Base-by-base conservation (phyloP, 805 yeast species). In the Suhomyces vadensis region DNA sequence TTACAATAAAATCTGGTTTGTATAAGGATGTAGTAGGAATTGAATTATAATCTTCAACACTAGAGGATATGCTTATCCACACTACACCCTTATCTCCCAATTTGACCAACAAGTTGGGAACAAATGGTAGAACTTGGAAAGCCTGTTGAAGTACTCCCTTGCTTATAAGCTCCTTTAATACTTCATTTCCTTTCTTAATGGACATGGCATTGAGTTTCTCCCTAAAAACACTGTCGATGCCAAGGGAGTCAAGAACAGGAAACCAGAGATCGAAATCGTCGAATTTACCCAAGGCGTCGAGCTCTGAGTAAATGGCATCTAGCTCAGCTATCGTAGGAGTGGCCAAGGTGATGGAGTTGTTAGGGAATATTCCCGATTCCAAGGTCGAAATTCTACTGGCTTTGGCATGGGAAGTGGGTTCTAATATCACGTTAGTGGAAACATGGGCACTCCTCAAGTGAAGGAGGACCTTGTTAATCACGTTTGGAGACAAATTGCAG, bases 401-500 rank as follows among this genome's bases (percentile, higher is more conserved):
- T 56, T 88, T 89, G 2, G 79, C 72, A 1, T 68, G 71, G 1
- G 94, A 83, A 0, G 96, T 89, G 3, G 97, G 96, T 51, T 89
- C 97, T 46, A 83, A 71, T 1, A 85, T 66, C 2, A 75, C 69
- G 7, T 58, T 62, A 8, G 67, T 62, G 29, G 48, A 56, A 22
- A 42, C 42, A 1, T 49, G 33, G 24, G 38, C 13, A 10, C 35
- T 27, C 8, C 31, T 40, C 0, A 63, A 42, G 16, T 51, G 47
- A 5, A 56, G 54, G 14, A 76, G 41, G 0, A 83, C 64, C 5
- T 61, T 61, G 25, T 61, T 54, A 50, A 77, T 64, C 11, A 75
- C 67, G 2, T 60, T 60, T 0, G 60, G 49, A 1, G 84, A 75
- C 3, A 89, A 61, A 56, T 89, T 89, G 35, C 88, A 82, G 58